Evolutionary conservation across 2,329 filamentous ascomycete species (phyloP).

Genomic region (Colletotrichum sp.): DNA sequence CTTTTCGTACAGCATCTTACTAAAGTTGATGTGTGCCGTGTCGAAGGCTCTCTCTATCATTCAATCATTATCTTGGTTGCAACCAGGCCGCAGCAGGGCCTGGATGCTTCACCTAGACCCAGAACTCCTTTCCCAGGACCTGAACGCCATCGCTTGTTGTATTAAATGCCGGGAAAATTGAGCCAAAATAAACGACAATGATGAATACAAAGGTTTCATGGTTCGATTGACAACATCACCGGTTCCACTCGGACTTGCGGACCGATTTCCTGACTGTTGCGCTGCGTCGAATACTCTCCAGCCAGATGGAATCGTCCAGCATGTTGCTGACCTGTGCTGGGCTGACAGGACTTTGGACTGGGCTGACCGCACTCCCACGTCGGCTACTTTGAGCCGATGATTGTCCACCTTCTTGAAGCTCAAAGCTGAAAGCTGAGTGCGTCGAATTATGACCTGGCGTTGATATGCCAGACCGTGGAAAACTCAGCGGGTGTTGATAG

Average conservation of each 20-base stretch:
- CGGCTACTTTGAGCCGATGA: slow-evolving; percentile 52
- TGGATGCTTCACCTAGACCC: neutral
- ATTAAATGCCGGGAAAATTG: neutral
- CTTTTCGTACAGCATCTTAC: neutral
- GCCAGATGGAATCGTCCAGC: slow-evolving; percentile 89
- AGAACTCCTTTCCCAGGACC: neutral
- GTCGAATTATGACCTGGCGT: slow-evolving; percentile 48
- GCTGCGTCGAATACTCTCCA: slow-evolving; percentile 88
- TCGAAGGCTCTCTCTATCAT: neutral
- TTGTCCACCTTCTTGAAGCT: slow-evolving; percentile 52
- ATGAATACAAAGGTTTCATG: neutral
- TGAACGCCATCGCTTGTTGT: slow-evolving; percentile 12
- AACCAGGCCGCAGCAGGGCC: neutral
- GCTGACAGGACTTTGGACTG: slow-evolving; percentile 68
- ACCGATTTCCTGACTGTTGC: slow-evolving; percentile 68
- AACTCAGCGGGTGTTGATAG: slow-evolving; percentile 57
- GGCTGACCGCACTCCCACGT: slow-evolving; percentile 73
- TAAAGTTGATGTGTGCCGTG: neutral
- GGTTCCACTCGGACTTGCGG: slow-evolving; percentile 14
- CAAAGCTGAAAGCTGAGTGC: slow-evolving; percentile 63
- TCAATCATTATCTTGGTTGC: neutral
- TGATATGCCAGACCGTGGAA: slow-evolving; percentile 52
- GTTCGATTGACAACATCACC: neutral
- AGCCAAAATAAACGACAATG: neutral
- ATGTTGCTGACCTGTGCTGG: slow-evolving; percentile 82